These are phyloP conservation scores for Talaromyces albobiverticillius DNA, from an alignment of 2,329 filamentous ascomycete species.

Conservation along the genomic window DNA sequence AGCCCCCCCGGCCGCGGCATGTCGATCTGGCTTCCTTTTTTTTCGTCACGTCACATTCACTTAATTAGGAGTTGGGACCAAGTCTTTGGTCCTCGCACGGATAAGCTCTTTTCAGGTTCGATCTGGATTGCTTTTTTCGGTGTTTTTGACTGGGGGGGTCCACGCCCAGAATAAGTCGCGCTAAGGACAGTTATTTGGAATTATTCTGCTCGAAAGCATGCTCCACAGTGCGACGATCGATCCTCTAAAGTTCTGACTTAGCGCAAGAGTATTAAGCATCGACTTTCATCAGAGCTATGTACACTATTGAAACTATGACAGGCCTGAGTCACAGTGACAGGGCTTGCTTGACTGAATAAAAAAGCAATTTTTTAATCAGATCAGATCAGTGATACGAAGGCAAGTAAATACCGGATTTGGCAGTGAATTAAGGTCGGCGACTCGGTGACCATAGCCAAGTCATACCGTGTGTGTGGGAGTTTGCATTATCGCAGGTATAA, in stretches of 20 bases:
- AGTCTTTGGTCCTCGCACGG: too few species aligned
- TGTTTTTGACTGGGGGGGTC: background rate
- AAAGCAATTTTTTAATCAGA: too few species aligned
- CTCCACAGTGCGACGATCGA: too few species aligned
- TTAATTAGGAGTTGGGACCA: too few species aligned
- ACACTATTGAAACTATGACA: too few species aligned
- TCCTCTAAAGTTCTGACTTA: too few species aligned
- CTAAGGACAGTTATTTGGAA: constrained; percentile 10
- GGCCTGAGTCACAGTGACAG: too few species aligned
- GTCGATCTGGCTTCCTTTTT: too few species aligned
- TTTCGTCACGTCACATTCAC: too few species aligned
- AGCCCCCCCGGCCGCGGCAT: too few species aligned
- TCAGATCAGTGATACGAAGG: too few species aligned
- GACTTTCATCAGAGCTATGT: background rate
- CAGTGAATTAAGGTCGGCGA: constrained; percentile 6
- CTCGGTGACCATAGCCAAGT: constrained; percentile 1
- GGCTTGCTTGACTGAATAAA: too few species aligned
- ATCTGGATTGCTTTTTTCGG: background rate
- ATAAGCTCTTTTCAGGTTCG: background rate
- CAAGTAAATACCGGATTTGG: background rate
- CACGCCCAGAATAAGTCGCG: background rate
- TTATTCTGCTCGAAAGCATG: constrained; percentile 4
- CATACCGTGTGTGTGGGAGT: background rate
- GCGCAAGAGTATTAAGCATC: background rate
- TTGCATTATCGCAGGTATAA: background rate